Conservation (phyloP, 1,284 basidiomycete genomes). For the Irpex lacteus region DNA sequence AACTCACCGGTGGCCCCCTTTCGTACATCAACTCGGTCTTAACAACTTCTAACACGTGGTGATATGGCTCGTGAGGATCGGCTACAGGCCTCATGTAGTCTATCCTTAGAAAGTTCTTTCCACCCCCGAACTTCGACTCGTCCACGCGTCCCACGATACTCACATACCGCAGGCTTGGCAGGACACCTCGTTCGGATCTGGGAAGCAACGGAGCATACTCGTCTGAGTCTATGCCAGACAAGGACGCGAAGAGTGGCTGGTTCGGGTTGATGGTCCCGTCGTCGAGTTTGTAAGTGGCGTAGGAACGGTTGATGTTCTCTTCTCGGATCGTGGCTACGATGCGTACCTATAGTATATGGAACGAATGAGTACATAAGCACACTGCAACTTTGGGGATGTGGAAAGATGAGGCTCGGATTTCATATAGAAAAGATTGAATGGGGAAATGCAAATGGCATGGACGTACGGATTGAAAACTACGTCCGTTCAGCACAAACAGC, state of each 20-base stretch:
- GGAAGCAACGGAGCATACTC: background rate
- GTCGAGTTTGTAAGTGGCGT: conserved; percentile 45
- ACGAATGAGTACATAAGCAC: background rate
- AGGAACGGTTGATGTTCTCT: conserved; percentile 37
- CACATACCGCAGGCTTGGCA: conserved; percentile 20
- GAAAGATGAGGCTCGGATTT: background rate
- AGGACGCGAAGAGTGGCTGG: conserved; percentile 14
- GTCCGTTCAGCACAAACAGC: conserved; percentile 55
- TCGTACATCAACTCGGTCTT: conserved; percentile 38
- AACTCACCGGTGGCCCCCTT: conserved; percentile 29
- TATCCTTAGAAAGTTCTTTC: conserved; percentile 48
- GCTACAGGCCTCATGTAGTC: conserved; percentile 43
- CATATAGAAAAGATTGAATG: background rate
- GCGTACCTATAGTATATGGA: conserved; percentile 34
- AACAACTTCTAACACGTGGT: conserved; percentile 55
- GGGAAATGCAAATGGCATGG: background rate
- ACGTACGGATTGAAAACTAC: conserved; percentile 35
- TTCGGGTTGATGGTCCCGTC: conserved; percentile 31
- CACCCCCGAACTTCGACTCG: conserved; percentile 8
- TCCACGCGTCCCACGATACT: conserved; percentile 20
- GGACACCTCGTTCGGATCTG: background rate
- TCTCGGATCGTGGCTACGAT: conserved; percentile 46
- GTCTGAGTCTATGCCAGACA: background rate
- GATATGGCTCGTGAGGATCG: conserved; percentile 57
- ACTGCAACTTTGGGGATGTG: conserved; percentile 30